Evolutionary conservation across 805 yeast species (phyloP), one percentile per base, ranked within the genome.

Genomic region (Kodamaea fukazawae): DNA sequence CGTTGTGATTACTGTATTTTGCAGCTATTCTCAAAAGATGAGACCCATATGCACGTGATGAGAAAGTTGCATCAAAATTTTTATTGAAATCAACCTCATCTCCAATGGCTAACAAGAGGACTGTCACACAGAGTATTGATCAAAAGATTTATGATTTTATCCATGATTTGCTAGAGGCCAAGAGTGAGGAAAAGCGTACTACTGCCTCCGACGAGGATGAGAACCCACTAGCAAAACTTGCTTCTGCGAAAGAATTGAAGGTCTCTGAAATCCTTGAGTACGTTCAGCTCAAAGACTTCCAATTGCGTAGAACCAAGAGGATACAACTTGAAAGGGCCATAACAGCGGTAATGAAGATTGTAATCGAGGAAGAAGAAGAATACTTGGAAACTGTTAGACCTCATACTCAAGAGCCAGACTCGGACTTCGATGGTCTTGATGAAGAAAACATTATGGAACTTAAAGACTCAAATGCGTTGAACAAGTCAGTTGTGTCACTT

Each of bases 231-330:
- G 61, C 60, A 2, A 61, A 61, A 37, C 68, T 81, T 37, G 84
- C 81, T 3, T 64, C 81, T 20, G 93, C 89, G 1, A 71, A 72
- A 48, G 84, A 83, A 47, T 60, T 84, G 35, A 67, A 62, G 7
- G 54, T 65, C 2, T 47, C 63, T 6, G 85, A 83, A 40, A 72
- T 81, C 2, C 51, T 79, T n/a, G 65, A 71, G 7, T 80, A 71
- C 43, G 79, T 80, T 11, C 87, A 83, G 51, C 58, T 70, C 23
- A 78, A 80, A 35, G 96, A 88, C 46, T 63, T 79, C 28, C 75
- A 82, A 23, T 66, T 89, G 50, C 73, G 76, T 42, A 67, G 97
- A 43, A 78, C 81, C 50, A 90, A 89, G 58, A 78, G 78, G 42
- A 74, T 71, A 7, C 61, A 75, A 7, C 59, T 90, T 39, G 83